A percentile compares a stretch with the other conserved stretches of the same genome.
These are phyloP conservation scores for Penicillium olsonii DNA, from an alignment of 2,329 filamentous ascomycete genomes.

Conservation along the genomic window DNA sequence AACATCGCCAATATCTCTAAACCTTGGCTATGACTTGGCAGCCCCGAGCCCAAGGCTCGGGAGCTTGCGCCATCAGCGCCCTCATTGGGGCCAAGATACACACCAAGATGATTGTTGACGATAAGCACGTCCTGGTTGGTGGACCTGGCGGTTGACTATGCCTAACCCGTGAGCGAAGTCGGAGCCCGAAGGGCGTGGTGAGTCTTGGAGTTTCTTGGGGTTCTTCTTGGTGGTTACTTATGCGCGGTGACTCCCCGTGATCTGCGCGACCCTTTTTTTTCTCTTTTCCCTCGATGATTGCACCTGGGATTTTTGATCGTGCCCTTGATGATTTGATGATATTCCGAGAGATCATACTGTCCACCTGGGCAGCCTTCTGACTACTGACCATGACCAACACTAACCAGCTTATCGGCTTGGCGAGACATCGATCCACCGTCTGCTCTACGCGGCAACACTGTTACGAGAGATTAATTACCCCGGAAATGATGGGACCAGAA, in stretches of 20 bases:
- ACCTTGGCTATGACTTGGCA: not conserved
- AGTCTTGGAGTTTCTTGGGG: slow-evolving; percentile 6
- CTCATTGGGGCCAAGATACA: not conserved
- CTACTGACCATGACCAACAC: slow-evolving; percentile 11
- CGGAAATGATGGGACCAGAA: slow-evolving; percentile 9
- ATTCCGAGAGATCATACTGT: too few relatives aligned
- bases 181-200: slow-evolving; percentile 8
- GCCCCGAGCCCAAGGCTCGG: not conserved
- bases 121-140: slow-evolving; percentile 8
- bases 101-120: not conserved
- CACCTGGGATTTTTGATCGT: too few relatives aligned
- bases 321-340: too few relatives aligned
- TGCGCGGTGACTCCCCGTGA: not conserved
- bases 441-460: slow-evolving; percentile 5
- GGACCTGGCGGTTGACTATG: not conserved
- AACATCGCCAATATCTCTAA: not conserved
- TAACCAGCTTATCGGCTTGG: slow-evolving; percentile 19
- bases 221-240: slow-evolving; percentile 1
- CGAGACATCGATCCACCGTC: slow-evolving; percentile 20
- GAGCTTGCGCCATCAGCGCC: not conserved
- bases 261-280: not conserved
- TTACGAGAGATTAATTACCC: slow-evolving; percentile 32
- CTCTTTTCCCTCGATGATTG: not conserved
- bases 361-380: not conserved
- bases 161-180: slow-evolving; percentile 3